A percentile compares a stretch with the other conserved stretches of the same genome.
Evolutionary conservation across 257 asterid genomes (phyloP).

Genomic region (Solanum lignicaule): DNA sequence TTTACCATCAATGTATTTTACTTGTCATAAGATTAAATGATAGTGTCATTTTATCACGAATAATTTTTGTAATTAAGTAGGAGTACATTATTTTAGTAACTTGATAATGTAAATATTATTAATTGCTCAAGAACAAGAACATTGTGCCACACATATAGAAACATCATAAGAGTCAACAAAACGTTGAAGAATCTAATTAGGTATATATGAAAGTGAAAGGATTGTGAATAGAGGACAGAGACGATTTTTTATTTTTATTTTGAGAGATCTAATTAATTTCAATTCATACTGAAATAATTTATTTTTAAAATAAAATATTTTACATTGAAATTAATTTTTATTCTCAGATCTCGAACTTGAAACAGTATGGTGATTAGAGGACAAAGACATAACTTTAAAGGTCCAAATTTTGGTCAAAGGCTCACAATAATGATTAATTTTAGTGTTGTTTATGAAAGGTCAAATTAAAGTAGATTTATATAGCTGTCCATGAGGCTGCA

Average conservation of each 20-base stretch:
- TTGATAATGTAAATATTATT: background rate
- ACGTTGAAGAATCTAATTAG: background rate
- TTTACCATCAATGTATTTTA: background rate
- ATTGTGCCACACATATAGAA: background rate
- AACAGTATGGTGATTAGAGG: background rate
- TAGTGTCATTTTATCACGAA: background rate
- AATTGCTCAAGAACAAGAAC: background rate
- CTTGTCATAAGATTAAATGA: background rate
- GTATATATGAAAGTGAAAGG: background rate
- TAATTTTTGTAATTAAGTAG: background rate
- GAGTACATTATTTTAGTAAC: background rate
- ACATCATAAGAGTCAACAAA: background rate
- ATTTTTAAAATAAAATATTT: background rate
- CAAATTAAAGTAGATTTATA: background rate
- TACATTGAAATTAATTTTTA: rapidly evolving
- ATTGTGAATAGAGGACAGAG: background rate
- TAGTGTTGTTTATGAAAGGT: background rate
- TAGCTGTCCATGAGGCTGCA: background rate
- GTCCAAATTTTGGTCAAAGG: background rate
- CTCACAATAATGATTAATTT: background rate
- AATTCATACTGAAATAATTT: background rate
- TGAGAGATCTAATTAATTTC: background rate
- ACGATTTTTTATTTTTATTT: background rate
- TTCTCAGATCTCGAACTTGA: rapidly evolving
- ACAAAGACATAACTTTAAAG: background rate